Evolutionary conservation across 2,329 filamentous ascomycete genomes (phyloP).

Genomic region (Pyrenophora graminea): DNA sequence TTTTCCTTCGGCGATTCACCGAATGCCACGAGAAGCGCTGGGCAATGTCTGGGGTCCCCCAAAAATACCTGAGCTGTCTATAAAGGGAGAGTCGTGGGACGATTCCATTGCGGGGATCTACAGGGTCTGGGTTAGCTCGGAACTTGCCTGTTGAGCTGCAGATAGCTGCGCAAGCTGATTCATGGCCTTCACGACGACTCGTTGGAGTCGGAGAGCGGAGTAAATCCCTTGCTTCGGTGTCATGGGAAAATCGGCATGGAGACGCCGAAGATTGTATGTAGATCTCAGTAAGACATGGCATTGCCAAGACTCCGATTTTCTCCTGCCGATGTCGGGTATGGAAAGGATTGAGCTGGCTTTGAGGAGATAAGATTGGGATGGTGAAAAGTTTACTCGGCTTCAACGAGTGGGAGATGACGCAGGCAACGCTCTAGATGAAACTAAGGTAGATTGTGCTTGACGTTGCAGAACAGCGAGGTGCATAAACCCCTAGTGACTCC

Average conservation of each 20-base stretch:
- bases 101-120: slow-evolving; percentile 5
- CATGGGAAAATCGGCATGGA: neutral
- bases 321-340: slow-evolving; percentile 1
- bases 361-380: too few species aligned
- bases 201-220: neutral
- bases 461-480: slow-evolving; percentile 1
- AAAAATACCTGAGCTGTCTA: neutral
- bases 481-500: too few species aligned
- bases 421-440: too few species aligned
- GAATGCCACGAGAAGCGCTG: slow-evolving; percentile 2
- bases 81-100: neutral
- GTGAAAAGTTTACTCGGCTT: too few species aligned
- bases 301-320: neutral
- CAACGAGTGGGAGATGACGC: too few species aligned
- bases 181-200: neutral
- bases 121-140: slow-evolving; percentile 12
- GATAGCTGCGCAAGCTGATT: slow-evolving; percentile 4
- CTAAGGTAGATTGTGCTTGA: neutral
- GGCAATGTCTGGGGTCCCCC: neutral
- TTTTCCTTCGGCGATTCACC: slow-evolving; percentile 4
- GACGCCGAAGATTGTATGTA: neutral
- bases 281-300: neutral
- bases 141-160: slow-evolving; percentile 2
- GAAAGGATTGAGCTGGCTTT: neutral
- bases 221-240: neutral